Evolutionary conservation across 345 rosid species (phyloP), one percentile per base, ranked within the genome.

Genomic region (Odontarrhena argentea): DNA sequence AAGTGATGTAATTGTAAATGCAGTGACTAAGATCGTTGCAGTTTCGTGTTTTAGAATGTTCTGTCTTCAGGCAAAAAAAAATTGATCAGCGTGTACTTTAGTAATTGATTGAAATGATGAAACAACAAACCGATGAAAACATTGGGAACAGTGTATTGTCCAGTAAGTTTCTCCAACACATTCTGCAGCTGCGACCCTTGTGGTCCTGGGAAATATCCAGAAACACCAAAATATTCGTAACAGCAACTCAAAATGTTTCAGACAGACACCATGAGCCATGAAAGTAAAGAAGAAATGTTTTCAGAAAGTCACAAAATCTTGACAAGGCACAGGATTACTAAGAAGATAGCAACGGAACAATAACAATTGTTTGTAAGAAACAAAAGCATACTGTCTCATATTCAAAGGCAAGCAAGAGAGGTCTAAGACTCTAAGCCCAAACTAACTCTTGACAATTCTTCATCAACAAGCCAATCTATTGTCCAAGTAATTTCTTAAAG

Each of bases 91-190:
- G 25, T 18, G 35, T 22, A 45, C 30, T 51, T 18, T 7, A 9
- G 58, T 48, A 40, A 25, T 0, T 30, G 47, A 25, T 32, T 42
- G 22, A 12, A 53, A 62, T 55, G 47, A 57, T 28, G 60, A 43
- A 13, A 57, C 5, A 15, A 78, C 84, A 11, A 67, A 94, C 97
- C 99, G 30, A 94, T 87, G 69, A 90, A 90, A 57, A 94, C 95
- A 83, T 94, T 94, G 37, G 99, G 99, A 69, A 90, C 99, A 9
- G 95, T 90, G 49, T 77, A 87, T 64, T 94, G 99, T 38, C 97
- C 99, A 8, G 99, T 90, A 26, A 90, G 82, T 79, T 77, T 86
- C 80, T 85, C 95, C 70, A 90, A 68, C 47, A 83, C 80, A 60
- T 81, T 85, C 81, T 94, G 99, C 74, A 90, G 25, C 75, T 90